phyloP scores from a whole-genome alignment of 2,329 filamentous ascomycete species.

The Epichloe sibirici region DNA sequence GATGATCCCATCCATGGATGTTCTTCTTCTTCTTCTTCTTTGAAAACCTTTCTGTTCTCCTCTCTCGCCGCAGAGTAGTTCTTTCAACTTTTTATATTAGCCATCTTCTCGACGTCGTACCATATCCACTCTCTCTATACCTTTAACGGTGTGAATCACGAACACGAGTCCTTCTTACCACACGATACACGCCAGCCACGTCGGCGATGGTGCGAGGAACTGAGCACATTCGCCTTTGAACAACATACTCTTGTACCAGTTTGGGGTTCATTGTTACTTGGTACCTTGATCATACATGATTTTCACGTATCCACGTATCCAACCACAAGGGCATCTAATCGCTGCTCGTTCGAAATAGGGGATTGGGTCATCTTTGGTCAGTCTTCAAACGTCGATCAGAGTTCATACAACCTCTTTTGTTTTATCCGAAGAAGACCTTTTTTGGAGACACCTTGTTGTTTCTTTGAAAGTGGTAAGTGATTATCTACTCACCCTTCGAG shows the following conservation, averaged over 20 bases:
- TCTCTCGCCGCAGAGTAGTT: neutral
- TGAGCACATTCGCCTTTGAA: neutral
- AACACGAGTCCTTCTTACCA: constrained; percentile 4
- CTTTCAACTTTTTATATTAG: neutral
- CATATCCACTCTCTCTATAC: neutral
- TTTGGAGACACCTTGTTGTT: neutral
- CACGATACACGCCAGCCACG: constrained; percentile 4
- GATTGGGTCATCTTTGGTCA: neutral
- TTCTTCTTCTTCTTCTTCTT: neutral
- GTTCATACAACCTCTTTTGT: neutral
- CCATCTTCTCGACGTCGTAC: constrained; percentile 4
- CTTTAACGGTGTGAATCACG: constrained; percentile 3
- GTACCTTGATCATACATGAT: neutral
- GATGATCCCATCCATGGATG: neutral
- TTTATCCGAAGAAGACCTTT: neutral
- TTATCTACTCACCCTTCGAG: neutral
- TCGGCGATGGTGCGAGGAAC: neutral
- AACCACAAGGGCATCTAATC: neutral
- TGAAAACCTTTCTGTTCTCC: neutral
- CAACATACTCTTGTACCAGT: neutral
- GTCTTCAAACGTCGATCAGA: neutral
- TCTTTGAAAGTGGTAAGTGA: neutral
- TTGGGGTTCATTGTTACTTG: neutral
- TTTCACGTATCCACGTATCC: neutral
- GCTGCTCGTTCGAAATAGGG: neutral